Percentiles rank a stretch among this genome's conserved stretches.
phyloP scores from a whole-genome alignment of 2,329 filamentous ascomycete species.

The Penicillium sp. region DNA sequence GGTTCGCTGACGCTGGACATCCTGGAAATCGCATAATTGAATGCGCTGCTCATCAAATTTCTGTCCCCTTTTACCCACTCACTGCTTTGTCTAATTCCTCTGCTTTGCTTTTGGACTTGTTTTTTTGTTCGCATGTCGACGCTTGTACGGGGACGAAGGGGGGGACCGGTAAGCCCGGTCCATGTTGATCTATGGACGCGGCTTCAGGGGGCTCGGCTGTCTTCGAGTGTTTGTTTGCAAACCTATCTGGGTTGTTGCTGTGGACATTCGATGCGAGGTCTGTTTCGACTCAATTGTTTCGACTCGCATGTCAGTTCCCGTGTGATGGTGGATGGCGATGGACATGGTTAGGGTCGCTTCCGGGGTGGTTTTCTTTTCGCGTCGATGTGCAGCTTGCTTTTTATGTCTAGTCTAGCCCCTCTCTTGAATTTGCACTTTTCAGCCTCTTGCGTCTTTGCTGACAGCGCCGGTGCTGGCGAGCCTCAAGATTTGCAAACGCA shows the following conservation, averaged over 20 bases:
- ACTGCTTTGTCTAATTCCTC: conserved; percentile 9
- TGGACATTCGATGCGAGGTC: conserved; percentile 9
- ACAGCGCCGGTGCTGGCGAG: too few relatives aligned
- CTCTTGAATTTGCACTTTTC: conserved; percentile 11
- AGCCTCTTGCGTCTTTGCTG: too few relatives aligned
- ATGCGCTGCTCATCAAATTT: conserved; percentile 10
- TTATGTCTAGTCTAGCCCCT: conserved; percentile 12
- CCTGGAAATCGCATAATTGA: conserved; percentile 14
- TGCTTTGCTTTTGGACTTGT: conserved; percentile 10
- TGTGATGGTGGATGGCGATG: conserved; percentile 37
- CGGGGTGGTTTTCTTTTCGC: conserved; percentile 42
- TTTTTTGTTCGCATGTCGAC: conserved; percentile 25
- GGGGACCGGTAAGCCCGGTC: conserved; percentile 20
- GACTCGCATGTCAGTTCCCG: conserved; percentile 6
- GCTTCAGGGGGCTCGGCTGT: conserved; percentile 14
- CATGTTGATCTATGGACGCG: conserved; percentile 12
- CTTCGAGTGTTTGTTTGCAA: conserved; percentile 12
- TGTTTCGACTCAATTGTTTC: conserved; percentile 4
- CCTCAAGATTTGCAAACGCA: too few relatives aligned
- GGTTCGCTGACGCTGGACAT: conserved; percentile 16
- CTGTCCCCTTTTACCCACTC: conserved; percentile 10
- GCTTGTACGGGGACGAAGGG: conserved; percentile 28
- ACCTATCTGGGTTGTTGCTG: conserved; percentile 7
- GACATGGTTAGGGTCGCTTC: conserved; percentile 45
- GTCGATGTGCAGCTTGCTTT: conserved; percentile 31